Evolutionary conservation across 1,284 basidiomycete species (phyloP).

Genomic region (Inonotus hispidus): DNA sequence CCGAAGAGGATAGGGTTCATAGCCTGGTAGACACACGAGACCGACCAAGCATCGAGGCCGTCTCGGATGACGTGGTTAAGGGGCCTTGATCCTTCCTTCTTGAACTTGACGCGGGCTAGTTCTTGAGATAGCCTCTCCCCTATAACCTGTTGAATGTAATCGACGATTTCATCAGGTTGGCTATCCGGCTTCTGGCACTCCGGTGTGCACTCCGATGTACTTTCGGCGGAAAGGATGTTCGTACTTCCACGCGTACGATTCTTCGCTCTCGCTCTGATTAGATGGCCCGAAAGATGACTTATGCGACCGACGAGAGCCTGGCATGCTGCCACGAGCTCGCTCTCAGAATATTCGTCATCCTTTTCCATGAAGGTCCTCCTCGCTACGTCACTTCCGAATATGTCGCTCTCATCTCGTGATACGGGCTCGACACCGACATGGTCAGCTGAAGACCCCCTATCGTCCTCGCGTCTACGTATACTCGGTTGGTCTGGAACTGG

Average conservation of each 20-base stretch:
- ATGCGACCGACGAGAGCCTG: not conserved
- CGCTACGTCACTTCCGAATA: not conserved
- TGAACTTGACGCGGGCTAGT: not conserved
- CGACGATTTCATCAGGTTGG: not conserved
- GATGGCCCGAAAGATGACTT: not conserved
- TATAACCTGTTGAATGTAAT: not conserved
- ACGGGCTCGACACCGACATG: no score
- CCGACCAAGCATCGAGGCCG: constrained; percentile 4
- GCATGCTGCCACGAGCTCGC: constrained; percentile 2
- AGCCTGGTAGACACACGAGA: not conserved
- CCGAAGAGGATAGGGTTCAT: constrained; percentile 7
- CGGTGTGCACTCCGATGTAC: not conserved
- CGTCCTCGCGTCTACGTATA: no score
- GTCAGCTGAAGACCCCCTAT: no score
- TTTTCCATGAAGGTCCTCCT: not conserved
- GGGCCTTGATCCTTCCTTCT: not conserved
- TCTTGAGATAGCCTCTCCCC: not conserved
- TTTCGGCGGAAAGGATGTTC: no score
- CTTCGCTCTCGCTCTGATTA: not conserved
- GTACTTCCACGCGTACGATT: not conserved
- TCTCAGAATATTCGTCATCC: constrained; percentile 1
- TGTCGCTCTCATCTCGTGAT: not conserved
- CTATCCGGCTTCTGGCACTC: not conserved
- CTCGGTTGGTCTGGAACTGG: no score
- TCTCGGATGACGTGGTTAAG: not conserved